Base-by-base conservation (phyloP, 1,139 yeast species). In the Magnusiomyces suaveolens region DNA sequence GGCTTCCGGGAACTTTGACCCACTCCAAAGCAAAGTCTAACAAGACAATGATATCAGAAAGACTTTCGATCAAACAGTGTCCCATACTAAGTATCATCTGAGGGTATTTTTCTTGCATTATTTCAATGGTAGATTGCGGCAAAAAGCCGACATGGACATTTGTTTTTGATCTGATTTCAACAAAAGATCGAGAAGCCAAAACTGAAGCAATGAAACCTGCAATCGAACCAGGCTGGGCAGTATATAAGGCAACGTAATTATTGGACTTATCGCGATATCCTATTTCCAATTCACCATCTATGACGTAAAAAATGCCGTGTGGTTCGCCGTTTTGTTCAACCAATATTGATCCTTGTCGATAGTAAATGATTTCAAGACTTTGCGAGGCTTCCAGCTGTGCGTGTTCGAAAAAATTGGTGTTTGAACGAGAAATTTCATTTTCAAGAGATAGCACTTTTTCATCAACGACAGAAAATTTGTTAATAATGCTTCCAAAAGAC, bases 21-120 rank as follows among this genome's bases (percentile, higher is more conserved):
- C 98, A 92, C 68, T 92, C 98, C 52, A 92, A 72, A 0, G 97
- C 96, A 69, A 86, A 87, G 66, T 92, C 98, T 50, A 92, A 79
- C 52, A 85, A 81, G 48, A 86, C 68, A 50, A 92, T 74, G 55
- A 86, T 80, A 36, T 79, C 75, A 33, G 92, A 83, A 50, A 92
- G 70, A 2, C 86, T 75, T 25, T 75, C 76, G 51, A 87, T 82
- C 60, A 90, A 71, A 18, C 82, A 78, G 54, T 82, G 80, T 0
- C 97, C 96, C 53, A 89, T 78, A 3, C 89, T 82, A 49, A 92
- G 72, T 60, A 86, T 84, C 14, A 90, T 75, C 68, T 81, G 77
- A 57, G 92, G 90, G 65, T 81, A 84, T 60, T 80, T 80, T 59
- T 90, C 97, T 63, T 84, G 77, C 43, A 90, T 69, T 25, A 75